Conservation (phyloP, 805 yeast genomes). For the Starmera amethionina region DNA sequence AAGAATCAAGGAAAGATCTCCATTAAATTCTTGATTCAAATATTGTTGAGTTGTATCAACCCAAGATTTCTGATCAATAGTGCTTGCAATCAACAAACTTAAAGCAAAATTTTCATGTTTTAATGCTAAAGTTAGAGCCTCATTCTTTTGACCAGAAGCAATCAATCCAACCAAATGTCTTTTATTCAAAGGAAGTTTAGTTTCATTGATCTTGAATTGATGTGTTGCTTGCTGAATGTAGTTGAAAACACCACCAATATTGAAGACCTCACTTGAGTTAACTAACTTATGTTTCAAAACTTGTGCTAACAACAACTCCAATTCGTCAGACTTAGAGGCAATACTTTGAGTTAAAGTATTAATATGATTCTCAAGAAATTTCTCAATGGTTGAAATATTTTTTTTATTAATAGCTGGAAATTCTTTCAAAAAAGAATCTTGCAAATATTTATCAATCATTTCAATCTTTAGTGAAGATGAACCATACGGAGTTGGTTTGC, state of each 20-base stretch:
- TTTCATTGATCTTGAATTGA: conserved; percentile 2
- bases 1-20: conserved; percentile 36
- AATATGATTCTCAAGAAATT: conserved; percentile 15
- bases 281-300: conserved; percentile 15
- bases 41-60: conserved; percentile 48
- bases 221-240: conserved; percentile 7
- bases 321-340: conserved; percentile 45
- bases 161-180: conserved; percentile 44
- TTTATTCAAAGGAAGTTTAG: conserved; percentile 18
- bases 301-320: conserved; percentile 55
- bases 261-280: conserved; percentile 8
- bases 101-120: conserved; percentile 65
- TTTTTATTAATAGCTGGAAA: conserved; percentile 24
- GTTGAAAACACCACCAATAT: conserved; percentile 12
- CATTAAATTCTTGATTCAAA: conserved; percentile 36
- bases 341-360: conserved; percentile 2
- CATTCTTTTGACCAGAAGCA: conserved; percentile 55
- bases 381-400: conserved; percentile 18
- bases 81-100: conserved; percentile 60
- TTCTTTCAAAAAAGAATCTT: conserved; percentile 21
- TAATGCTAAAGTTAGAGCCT: conserved; percentile 56
- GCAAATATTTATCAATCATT: conserved; percentile 22
- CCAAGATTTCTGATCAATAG: conserved; percentile 56
- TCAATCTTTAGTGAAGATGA: conserved; percentile 28
- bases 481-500: conserved; percentile 31